Conservation (phyloP, 345 rosid genomes). For the Melaleuca alternifolia region DNA sequence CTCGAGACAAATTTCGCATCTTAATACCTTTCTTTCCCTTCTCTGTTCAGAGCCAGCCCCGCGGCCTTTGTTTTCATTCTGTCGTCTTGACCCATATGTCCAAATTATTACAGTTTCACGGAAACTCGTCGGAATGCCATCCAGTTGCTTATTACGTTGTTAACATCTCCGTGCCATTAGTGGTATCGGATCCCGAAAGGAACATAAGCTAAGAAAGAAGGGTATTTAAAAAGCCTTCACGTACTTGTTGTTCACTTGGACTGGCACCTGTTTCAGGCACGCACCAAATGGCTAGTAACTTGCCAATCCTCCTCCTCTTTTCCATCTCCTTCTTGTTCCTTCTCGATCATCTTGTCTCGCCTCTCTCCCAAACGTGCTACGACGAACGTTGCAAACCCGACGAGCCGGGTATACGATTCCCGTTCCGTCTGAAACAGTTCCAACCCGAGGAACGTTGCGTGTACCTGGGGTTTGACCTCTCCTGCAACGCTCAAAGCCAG, state of each 20-base stretch:
- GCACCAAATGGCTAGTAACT: background rate
- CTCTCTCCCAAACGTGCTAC: background rate
- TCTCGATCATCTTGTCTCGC: background rate
- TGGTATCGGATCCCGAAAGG: no score
- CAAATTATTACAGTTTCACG: no score
- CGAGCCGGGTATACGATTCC: background rate
- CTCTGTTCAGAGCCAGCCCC: no score
- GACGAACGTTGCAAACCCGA: background rate
- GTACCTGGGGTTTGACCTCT: slow-evolving; percentile 3
- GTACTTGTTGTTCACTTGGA: background rate
- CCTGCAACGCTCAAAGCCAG: background rate
- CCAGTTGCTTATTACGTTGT: no score
- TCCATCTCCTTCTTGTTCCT: background rate
- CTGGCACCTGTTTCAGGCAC: background rate
- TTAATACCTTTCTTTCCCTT: no score
- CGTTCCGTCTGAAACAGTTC: background rate
- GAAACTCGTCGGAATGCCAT: no score
- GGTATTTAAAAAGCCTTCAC: no score
- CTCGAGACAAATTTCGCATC: no score
- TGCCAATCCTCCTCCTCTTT: background rate
- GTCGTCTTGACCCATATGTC: no score
- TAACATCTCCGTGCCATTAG: no score
- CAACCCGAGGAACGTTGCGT: background rate
- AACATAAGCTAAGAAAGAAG: no score
- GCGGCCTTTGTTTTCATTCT: no score